A percentile compares a stretch with the other conserved stretches of the same genome.
phyloP scores from a whole-genome alignment of 2,329 filamentous ascomycete genomes.

The Fusarium sp. region DNA sequence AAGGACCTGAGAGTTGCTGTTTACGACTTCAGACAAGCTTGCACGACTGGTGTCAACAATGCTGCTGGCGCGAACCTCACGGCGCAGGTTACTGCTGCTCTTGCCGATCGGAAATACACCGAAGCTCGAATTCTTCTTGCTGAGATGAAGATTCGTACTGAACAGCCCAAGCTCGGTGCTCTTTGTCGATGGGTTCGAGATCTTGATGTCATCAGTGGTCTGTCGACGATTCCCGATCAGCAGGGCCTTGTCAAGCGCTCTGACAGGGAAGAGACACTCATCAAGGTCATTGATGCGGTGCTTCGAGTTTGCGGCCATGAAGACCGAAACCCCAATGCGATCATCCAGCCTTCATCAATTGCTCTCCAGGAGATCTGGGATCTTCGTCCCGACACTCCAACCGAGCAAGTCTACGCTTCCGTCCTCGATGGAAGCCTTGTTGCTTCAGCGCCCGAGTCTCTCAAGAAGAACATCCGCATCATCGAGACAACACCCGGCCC shows the following conservation, averaged over 20 bases:
- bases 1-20: constrained; percentile 74
- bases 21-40: constrained; percentile 76
- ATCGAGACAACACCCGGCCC: constrained; percentile 71
- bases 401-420: constrained; percentile 64
- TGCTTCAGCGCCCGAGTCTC: constrained; percentile 50
- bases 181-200: constrained; percentile 79
- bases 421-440: constrained; percentile 70
- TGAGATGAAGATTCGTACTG: constrained; percentile 75
- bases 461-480: constrained; percentile 61
- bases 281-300: constrained; percentile 72
- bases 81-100: constrained; percentile 72
- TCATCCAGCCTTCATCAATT: constrained; percentile 56
- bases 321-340: constrained; percentile 59
- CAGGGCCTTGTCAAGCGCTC: constrained; percentile 54
- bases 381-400: constrained; percentile 57
- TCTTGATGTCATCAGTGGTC: constrained; percentile 74
- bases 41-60: constrained; percentile 74
- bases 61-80: constrained; percentile 71
- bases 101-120: constrained; percentile 72
- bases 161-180: constrained; percentile 75
- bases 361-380: constrained; percentile 72
- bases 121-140: constrained; percentile 75
- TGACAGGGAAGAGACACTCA: constrained; percentile 63
- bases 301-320: constrained; percentile 72
- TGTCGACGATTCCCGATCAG: constrained; percentile 66